Conservation (phyloP, 2,329 filamentous ascomycete species). For the Botrytis paeoniae region DNA sequence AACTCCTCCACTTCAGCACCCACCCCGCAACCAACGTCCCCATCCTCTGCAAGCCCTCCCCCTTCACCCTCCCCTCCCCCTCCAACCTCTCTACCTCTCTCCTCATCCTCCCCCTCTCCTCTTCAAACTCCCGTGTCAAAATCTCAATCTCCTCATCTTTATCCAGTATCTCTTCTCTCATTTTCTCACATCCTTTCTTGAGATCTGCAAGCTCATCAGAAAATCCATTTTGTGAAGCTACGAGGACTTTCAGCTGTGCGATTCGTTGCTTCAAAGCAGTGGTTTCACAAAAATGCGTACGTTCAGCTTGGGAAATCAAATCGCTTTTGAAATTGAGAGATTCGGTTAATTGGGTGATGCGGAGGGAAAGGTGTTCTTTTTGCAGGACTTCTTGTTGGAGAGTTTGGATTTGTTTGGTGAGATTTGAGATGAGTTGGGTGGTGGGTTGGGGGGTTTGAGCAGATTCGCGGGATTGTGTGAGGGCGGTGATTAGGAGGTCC, state of each 20-base stretch:
- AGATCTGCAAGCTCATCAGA: rapidly evolving
- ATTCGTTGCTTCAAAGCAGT: background rate
- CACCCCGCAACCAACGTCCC: background rate
- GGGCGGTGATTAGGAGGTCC: background rate
- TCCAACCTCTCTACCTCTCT: background rate
- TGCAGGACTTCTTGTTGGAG: background rate
- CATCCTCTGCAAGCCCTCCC: background rate
- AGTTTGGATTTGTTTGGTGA: too few relatives aligned
- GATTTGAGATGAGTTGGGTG: background rate
- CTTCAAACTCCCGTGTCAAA: background rate
- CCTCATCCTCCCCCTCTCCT: background rate
- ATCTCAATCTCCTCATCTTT: background rate
- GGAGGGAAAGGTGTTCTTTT: rapidly evolving
- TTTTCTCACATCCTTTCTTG: rapidly evolving
- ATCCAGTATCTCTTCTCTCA: background rate
- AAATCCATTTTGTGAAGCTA: rapidly evolving
- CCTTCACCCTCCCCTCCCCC: background rate
- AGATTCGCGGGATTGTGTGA: background rate
- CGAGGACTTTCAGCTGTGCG: background rate
- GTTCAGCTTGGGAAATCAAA: background rate
- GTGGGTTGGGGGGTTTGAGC: background rate
- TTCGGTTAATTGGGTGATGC: background rate
- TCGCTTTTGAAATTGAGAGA: background rate
- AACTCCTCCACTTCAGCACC: background rate
- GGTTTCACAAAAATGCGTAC: rapidly evolving